Percentiles rank a stretch among this genome's conserved stretches.
Conservation (phyloP, 2,329 filamentous ascomycete genomes). For the Alternaria sp. region DNA sequence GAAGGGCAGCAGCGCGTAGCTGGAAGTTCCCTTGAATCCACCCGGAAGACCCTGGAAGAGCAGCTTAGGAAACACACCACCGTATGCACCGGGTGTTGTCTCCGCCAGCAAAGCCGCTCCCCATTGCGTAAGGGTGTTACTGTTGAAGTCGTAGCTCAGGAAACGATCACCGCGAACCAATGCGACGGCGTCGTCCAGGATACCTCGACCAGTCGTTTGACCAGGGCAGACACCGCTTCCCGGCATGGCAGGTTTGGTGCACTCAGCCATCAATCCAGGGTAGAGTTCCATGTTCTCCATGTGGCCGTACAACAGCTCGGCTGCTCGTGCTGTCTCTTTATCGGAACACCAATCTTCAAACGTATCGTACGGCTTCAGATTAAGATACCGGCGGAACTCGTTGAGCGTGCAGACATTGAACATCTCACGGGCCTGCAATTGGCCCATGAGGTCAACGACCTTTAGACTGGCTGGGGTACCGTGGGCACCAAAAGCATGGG, state of each 20-base stretch:
- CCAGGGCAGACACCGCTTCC: constrained; percentile 72
- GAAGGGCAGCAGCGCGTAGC: constrained; percentile 58
- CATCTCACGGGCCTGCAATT: constrained; percentile 70
- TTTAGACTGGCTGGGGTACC: constrained; percentile 77
- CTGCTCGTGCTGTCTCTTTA: constrained; percentile 68
- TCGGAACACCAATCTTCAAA: constrained; percentile 87
- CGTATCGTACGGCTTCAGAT: constrained; percentile 74
- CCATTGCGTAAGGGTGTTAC: constrained; percentile 53
- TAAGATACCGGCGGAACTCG: constrained; percentile 82
- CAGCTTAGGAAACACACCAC: constrained; percentile 52
- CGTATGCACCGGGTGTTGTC: constrained; percentile 52
- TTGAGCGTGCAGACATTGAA: constrained; percentile 83
- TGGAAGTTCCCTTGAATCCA: constrained; percentile 56
- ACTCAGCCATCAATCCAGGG: constrained; percentile 77
- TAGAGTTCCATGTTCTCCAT: constrained; percentile 82
- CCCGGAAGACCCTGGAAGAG: constrained; percentile 57
- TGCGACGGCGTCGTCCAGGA: constrained; percentile 76
- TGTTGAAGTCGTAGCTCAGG: constrained; percentile 71
- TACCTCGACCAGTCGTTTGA: constrained; percentile 76
- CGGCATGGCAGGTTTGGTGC: constrained; percentile 71
- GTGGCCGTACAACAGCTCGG: constrained; percentile 69
- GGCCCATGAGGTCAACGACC: constrained; percentile 78
- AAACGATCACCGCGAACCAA: constrained; percentile 77
- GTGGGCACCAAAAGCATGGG: constrained; percentile 60
- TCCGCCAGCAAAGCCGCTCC: constrained; percentile 55